Conservation (phyloP, 257 asterid species). For the Jasminum sambac region DNA sequence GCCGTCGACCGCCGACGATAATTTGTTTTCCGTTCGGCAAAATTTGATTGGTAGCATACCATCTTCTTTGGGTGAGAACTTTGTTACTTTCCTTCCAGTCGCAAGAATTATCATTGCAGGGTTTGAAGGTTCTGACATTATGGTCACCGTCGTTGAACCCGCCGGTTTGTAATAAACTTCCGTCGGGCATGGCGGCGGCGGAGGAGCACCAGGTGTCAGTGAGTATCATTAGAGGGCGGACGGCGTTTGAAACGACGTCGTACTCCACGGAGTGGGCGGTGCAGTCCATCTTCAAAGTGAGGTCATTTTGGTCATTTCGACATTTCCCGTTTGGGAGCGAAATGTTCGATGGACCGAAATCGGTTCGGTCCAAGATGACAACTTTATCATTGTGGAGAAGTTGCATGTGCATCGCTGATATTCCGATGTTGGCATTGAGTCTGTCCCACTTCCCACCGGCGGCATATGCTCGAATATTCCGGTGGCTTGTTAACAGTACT, state of each 20-base stretch:
- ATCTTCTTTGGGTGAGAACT: slow-evolving; percentile 30
- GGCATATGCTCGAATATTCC: slow-evolving; percentile 2
- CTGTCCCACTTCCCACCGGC: slow-evolving; percentile 47
- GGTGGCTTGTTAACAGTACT: neutral
- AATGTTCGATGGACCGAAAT: slow-evolving; percentile 60
- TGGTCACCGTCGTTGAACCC: slow-evolving; percentile 56
- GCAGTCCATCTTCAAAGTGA: slow-evolving; percentile 33
- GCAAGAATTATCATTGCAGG: slow-evolving; percentile 36
- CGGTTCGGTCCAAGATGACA: slow-evolving; percentile 61
- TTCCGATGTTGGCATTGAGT: slow-evolving; percentile 46
- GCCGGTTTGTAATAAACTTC: slow-evolving; percentile 48
- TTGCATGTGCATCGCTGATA: slow-evolving; percentile 74
- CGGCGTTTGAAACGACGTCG: slow-evolving; percentile 38
- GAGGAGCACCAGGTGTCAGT: slow-evolving; percentile 72
- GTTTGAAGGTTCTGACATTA: slow-evolving; percentile 32
- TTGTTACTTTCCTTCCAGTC: slow-evolving; percentile 44
- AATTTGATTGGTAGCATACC: slow-evolving; percentile 54
- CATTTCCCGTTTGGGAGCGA: slow-evolving; percentile 47
- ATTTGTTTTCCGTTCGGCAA: slow-evolving; percentile 49
- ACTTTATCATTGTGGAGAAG: slow-evolving; percentile 64
- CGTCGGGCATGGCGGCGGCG: slow-evolving; percentile 45
- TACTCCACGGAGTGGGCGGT: slow-evolving; percentile 61
- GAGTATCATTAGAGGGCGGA: slow-evolving; percentile 53
- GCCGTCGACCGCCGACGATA: slow-evolving; percentile 43
- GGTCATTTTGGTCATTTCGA: slow-evolving; percentile 32